A percentile compares a stretch with the other conserved stretches of the same genome.
Conservation (phyloP, 2,329 filamentous ascomycete species). For the Cladosporium sp. region DNA sequence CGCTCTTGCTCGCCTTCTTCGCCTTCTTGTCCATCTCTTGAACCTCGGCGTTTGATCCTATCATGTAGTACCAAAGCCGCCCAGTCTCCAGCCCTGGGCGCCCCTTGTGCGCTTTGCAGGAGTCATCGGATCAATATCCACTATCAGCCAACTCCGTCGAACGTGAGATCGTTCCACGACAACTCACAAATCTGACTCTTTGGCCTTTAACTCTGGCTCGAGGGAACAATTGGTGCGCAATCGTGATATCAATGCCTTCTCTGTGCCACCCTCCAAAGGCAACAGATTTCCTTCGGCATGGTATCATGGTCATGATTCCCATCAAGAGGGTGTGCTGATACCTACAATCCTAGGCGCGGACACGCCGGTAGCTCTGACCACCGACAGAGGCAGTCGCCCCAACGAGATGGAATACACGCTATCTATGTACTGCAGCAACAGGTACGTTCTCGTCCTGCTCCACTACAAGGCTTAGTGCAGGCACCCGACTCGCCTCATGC, state of each 20-base stretch:
- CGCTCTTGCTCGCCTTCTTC: background rate
- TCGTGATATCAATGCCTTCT: background rate
- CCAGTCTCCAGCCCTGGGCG: background rate
- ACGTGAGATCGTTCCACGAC: background rate
- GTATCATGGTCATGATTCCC: background rate
- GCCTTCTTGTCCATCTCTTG: background rate
- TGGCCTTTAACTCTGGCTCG: background rate
- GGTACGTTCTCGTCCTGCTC: background rate
- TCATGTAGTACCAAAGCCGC: background rate
- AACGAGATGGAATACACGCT: background rate
- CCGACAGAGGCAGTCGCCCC: background rate
- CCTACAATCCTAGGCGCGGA: slow-evolving; percentile 8
- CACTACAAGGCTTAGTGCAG: background rate
- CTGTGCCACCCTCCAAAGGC: background rate
- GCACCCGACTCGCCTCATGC: background rate
- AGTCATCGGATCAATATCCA: background rate
- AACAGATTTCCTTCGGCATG: background rate
- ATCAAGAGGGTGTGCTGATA: slow-evolving; percentile 9
- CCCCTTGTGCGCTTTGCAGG: slow-evolving; percentile 6
- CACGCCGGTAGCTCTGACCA: slow-evolving; percentile 6
- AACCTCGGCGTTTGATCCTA: background rate
- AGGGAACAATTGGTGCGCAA: background rate
- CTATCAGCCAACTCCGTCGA: slow-evolving; percentile 6
- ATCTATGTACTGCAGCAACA: background rate
- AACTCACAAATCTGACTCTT: background rate